Evolutionary conservation across 2,329 filamentous ascomycete genomes (phyloP), one percentile per base, ranked within the genome.

Genomic region (Pseudocercospora cruenta): DNA sequence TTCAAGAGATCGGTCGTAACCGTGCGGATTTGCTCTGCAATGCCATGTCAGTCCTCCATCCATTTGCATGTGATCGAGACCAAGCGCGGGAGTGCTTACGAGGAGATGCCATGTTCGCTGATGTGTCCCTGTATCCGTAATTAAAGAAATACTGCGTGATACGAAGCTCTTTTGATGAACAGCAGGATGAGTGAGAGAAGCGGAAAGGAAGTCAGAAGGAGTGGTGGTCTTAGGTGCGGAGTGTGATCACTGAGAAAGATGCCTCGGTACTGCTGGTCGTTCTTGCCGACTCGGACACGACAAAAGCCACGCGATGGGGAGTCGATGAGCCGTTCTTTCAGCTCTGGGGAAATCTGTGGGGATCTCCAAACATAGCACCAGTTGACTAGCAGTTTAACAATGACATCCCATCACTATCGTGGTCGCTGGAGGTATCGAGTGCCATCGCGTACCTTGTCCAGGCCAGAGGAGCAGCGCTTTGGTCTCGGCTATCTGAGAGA

Each of bases 1-100:
- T 93, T 92, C 83, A 99, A 91, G 71, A 98, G 91, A 87, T 98
- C 94, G 74, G 95, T 99, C 76, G 94, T 85, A 72, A 92, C 89
- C 62, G 95, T 99, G 77, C 92, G 92, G 81, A 99, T 90, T 85
- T 92, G 86, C 84, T 95, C 92, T 94, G 80, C 22, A 57, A 54
- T 9, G 55, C 60, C 71, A 74, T 68, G 78, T 79, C 68, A 73
- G 70, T 55, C 58, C 60, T 71, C 74, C 67, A 77, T 78, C 67
- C 71, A 68, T 58, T 61, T 63, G 26, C 66, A 60, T 67, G 70
- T 75, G 73, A 67, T 43, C 5, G 31, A 55, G 58, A 61, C 43
- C 67, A 33, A 39, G 58, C 36, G 33, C 14, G 58, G 31, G 24
- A 45, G 31, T 63, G 83, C 91, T 79, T 88, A 94, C 91, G 91